phyloP scores from a whole-genome alignment of 179 eudicot species.

The Camellia oleifera region DNA sequence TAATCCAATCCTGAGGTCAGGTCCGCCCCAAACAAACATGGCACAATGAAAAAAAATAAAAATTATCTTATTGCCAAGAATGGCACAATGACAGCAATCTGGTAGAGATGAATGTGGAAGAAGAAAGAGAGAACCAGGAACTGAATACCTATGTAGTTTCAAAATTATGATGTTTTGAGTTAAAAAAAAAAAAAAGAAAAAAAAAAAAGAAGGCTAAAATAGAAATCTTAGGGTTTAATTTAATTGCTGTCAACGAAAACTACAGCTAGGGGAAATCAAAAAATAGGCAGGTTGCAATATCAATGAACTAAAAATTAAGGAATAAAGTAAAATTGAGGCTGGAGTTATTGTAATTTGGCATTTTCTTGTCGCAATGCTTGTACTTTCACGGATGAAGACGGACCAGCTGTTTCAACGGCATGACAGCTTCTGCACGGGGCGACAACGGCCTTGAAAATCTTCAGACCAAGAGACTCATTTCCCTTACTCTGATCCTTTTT shows the following conservation, averaged over 20 bases:
- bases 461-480: background rate
- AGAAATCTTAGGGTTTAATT: background rate
- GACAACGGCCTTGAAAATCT: background rate
- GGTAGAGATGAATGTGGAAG: background rate
- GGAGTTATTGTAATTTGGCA: background rate
- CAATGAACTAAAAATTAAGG: background rate
- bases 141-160: background rate
- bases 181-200: background rate
- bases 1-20: no score
- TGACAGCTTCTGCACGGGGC: constrained; percentile 10
- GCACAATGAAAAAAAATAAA: no score
- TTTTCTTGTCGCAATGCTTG: background rate
- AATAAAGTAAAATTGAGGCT: background rate
- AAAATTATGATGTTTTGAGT: background rate
- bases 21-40: no score
- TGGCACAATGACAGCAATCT: background rate
- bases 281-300: background rate
- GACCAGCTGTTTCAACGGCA: background rate
- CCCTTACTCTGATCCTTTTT: background rate
- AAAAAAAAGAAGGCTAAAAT: background rate
- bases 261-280: background rate
- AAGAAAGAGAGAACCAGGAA: background rate
- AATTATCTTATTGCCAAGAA: background rate
- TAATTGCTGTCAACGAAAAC: background rate
- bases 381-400: background rate